Conservation (phyloP, 1,284 basidiomycete species). For the Naganishia albida region DNA sequence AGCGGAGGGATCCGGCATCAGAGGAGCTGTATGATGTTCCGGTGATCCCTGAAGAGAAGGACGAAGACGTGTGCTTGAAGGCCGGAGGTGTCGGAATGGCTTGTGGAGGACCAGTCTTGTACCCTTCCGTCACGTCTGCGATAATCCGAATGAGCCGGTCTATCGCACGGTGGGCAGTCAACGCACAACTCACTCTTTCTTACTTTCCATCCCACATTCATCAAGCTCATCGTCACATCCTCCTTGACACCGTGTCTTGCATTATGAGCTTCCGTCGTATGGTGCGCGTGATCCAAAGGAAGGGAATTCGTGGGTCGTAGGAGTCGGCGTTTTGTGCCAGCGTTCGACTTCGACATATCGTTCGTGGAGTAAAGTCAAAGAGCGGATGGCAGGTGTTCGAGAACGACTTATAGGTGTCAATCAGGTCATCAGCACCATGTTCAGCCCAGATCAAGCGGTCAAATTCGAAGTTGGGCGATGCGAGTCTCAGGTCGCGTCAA, state of each 20-base stretch:
- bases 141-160: constrained; percentile 31
- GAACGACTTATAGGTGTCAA: too few relatives aligned
- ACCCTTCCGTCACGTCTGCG: constrained; percentile 19
- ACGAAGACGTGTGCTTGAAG: constrained; percentile 37
- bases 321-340: constrained; percentile 11
- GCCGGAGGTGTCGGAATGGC: constrained; percentile 39
- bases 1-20: constrained; percentile 16
- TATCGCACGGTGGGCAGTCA: not conserved
- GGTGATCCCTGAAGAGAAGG: constrained; percentile 13
- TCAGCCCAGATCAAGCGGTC: not conserved
- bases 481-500: constrained; percentile 4
- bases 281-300: constrained; percentile 5
- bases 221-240: constrained; percentile 27
- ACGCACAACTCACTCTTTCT: constrained; percentile 15
- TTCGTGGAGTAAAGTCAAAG: too few relatives aligned
- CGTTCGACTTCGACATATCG: not conserved
- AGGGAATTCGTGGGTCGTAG: constrained; percentile 14
- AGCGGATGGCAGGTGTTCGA: not conserved
- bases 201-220: constrained; percentile 21
- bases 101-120: constrained; percentile 27
- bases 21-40: constrained; percentile 10
- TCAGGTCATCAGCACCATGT: not conserved
- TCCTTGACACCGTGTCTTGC: constrained; percentile 20
- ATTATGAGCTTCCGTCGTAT: constrained; percentile 24
- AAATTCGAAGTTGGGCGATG: not conserved